A percentile compares a stretch with the other conserved stretches of the same genome.
Evolutionary conservation across 306 rosid species (phyloP).

Genomic region (Vigna mungo): DNA sequence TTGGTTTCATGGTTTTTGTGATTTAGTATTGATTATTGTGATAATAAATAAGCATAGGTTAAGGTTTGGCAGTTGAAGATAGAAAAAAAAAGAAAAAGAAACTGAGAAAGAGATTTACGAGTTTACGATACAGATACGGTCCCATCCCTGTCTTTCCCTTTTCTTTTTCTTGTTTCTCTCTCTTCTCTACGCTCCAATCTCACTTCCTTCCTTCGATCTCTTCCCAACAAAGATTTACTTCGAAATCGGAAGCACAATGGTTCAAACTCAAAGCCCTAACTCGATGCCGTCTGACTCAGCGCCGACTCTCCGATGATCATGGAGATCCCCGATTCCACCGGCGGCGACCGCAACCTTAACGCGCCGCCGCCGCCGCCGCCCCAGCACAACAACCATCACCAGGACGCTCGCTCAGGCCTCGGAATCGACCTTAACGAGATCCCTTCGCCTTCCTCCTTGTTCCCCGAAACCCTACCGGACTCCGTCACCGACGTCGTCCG

Average conservation of each 20-base stretch:
- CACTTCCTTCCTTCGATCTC: slow-evolving; percentile 56
- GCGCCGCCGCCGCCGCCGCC: slow-evolving; percentile 14
- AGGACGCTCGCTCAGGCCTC: slow-evolving; percentile 66
- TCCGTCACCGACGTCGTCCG: slow-evolving; percentile 83
- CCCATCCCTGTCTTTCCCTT: slow-evolving; percentile 64
- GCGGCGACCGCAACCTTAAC: slow-evolving; percentile 54
- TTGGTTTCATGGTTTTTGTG: neutral
- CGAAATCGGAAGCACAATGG: slow-evolving; percentile 66
- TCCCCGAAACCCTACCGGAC: slow-evolving; percentile 76
- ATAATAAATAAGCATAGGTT: neutral
- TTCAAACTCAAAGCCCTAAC: slow-evolving; percentile 53
- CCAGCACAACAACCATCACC: slow-evolving; percentile 28
- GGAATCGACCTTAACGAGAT: slow-evolving; percentile 97
- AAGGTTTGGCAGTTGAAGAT: neutral
- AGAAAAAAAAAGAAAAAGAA: neutral
- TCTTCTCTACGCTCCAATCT: slow-evolving; percentile 47
- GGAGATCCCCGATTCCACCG: slow-evolving; percentile 82
- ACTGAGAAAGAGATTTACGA: slow-evolving; percentile 40
- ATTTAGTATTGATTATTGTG: neutral
- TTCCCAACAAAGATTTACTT: neutral
- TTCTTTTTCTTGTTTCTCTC: slow-evolving; percentile 26
- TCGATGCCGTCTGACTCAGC: slow-evolving; percentile 50
- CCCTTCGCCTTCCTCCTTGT: slow-evolving; percentile 77
- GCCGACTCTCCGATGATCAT: slow-evolving; percentile 70
- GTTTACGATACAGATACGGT: slow-evolving; percentile 64